Base-by-base conservation (phyloP, 2,329 filamentous ascomycete species). In the Exophiala xenobiotica region DNA sequence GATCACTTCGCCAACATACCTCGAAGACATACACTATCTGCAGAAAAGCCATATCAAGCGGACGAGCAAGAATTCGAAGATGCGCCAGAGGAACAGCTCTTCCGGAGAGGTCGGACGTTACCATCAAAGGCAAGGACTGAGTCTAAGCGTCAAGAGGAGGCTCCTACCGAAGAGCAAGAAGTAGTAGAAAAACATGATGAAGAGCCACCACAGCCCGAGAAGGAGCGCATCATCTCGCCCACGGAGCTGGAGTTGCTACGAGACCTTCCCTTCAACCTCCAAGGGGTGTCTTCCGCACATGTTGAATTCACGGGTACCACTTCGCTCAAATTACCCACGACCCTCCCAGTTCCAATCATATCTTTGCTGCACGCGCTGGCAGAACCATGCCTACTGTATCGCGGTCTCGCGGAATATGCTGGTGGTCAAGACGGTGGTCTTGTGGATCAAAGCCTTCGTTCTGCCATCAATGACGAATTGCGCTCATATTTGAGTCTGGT, bases 351-450 rank as follows among this genome's bases (percentile, higher is more conserved):
- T 4, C 92, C 93, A 2, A 77, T 97, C 7, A 77, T 97, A 11
- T 91, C 90, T 12, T 78, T 99, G 7, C 76, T 99, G 2, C 90
- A 99, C 63, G 89, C 87, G 0, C 75, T 99, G 16, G 90, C 93
- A 1, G 93, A 99, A 66, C 93, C 93, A 6, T 95, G 92, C 4
- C 76, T 99, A n/a, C 76, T 99, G 6, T 99, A 96, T 67, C 83
- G 86, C 53, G 82, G 82, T 1, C 78, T 99, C 1, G 82, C 90
- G 11, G 78, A 79, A 3, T 99, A 96, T 69, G 86, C 92, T 50
- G 87, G 95, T 54, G 86, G 86, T 3, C 83, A 83, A 1, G 87
- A 90, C 43, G 85, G 87, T 24, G 91, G 92, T 0, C 75, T 99
- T n/a, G 80, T 99, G 4, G 88, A 86, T 6, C 93, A 99, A 70